Evolutionary conservation across 75 land plant species (phyloP).

Genomic region (Isoetes taiwanensis): DNA sequence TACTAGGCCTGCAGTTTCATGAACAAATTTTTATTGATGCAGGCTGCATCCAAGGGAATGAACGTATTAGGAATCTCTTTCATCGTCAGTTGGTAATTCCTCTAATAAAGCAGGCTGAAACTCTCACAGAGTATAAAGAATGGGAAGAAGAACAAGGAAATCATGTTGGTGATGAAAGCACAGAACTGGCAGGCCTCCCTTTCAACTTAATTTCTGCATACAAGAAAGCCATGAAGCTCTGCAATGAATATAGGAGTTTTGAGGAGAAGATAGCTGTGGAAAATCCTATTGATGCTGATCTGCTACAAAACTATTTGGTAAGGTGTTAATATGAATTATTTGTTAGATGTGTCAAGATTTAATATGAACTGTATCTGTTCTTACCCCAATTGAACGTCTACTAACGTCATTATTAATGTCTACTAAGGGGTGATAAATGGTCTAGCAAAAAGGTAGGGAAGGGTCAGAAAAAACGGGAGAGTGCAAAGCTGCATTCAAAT

Average conservation of each 20-base stretch:
- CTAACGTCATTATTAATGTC: too few species aligned
- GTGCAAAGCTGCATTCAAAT: too few species aligned
- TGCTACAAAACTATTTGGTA: constrained; percentile 73
- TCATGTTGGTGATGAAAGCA: constrained; percentile 24
- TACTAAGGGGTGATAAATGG: too few species aligned
- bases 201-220: constrained; percentile 47
- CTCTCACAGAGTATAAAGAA: constrained; percentile 48
- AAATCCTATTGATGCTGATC: constrained; percentile 47
- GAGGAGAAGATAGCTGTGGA: constrained; percentile 47
- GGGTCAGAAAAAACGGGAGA: too few species aligned
- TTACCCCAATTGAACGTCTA: too few species aligned
- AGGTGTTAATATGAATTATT: background rate
- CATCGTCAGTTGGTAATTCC: constrained; percentile 78
- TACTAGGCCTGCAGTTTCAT: too few species aligned
- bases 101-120: constrained; percentile 29
- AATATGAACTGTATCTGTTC: too few species aligned
- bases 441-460: too few species aligned
- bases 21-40: constrained; percentile 9
- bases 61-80: constrained; percentile 50
- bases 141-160: constrained; percentile 80
- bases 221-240: constrained; percentile 60
- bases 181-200: constrained; percentile 42
- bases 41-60: constrained; percentile 60
- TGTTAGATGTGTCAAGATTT: too few species aligned
- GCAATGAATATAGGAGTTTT: constrained; percentile 36